Percentiles rank a stretch among this genome's conserved stretches.
These are phyloP conservation scores for Poterioochromonas sp. DNA, from an alignment of 352 stramenopile genomes.

Conservation along the genomic window DNA sequence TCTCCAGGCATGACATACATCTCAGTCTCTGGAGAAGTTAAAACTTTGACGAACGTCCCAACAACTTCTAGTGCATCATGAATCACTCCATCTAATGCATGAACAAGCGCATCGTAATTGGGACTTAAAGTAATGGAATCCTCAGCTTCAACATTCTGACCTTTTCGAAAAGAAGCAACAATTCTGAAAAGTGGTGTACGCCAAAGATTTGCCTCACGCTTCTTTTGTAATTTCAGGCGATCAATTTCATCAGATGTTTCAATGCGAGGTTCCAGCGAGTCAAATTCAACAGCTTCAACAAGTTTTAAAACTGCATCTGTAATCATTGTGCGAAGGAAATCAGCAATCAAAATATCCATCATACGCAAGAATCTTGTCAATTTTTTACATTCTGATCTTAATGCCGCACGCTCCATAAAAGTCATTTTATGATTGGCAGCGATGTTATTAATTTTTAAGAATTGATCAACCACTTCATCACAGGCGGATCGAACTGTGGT, in stretches of 20 bases:
- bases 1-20: conserved; percentile 49
- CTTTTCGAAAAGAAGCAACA: conserved; percentile 11
- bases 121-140: conserved; percentile 30
- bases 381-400: conserved; percentile 76
- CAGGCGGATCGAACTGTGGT: conserved; percentile 70
- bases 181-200: conserved; percentile 30
- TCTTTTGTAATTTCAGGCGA: conserved; percentile 8
- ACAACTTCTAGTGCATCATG: conserved; percentile 73
- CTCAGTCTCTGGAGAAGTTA: conserved; percentile 45
- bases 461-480: conserved; percentile 78
- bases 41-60: conserved; percentile 65
- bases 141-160: background rate
- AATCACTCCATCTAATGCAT: conserved; percentile 57
- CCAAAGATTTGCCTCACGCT: background rate
- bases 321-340: conserved; percentile 15
- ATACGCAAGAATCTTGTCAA: conserved; percentile 81
- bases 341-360: conserved; percentile 75
- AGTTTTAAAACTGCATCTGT: conserved; percentile 17
- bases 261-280: background rate
- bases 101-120: conserved; percentile 27
- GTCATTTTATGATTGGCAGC: conserved; percentile 84
- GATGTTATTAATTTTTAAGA: conserved; percentile 80
- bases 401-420: conserved; percentile 83
- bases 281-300: conserved; percentile 8
- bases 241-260: conserved; percentile 19